A percentile compares a stretch with the other conserved stretches of the same genome.
phyloP scores from a whole-genome alignment of 345 rosid genomes.

The Corymbia maculata region DNA sequence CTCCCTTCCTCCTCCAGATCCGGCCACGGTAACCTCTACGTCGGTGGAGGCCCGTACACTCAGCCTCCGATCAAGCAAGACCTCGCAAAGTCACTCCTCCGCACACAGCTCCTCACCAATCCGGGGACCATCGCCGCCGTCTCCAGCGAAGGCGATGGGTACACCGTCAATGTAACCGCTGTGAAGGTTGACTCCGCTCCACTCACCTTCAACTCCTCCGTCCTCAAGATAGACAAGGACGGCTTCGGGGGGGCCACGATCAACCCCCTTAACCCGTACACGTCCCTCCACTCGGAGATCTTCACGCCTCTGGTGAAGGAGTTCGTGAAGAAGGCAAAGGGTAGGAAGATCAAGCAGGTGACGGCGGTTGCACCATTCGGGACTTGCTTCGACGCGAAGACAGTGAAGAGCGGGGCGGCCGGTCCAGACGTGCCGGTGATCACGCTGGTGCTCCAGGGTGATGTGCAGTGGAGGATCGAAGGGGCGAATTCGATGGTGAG shows the following conservation, averaged over 20 bases:
- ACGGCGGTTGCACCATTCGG: slow-evolving; percentile 5
- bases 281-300: slow-evolving; percentile 24
- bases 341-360: background rate
- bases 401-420: background rate
- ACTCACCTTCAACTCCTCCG: slow-evolving; percentile 4
- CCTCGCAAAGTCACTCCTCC: slow-evolving; percentile 13
- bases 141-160: slow-evolving; percentile 2
- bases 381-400: background rate
- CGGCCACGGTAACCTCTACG: slow-evolving; percentile 8
- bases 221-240: slow-evolving; percentile 9
- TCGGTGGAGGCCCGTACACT: slow-evolving; percentile 20
- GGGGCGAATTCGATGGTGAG: slow-evolving; percentile 33
- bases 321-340: slow-evolving; percentile 2
- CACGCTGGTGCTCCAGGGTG: slow-evolving; percentile 11
- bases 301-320: slow-evolving; percentile 21
- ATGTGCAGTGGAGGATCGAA: slow-evolving; percentile 13
- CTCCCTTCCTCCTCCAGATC: slow-evolving; percentile 3
- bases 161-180: slow-evolving; percentile 14
- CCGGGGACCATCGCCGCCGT: slow-evolving; percentile 8
- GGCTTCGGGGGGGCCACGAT: slow-evolving; percentile 42
- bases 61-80: slow-evolving; percentile 5
- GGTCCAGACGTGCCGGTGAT: slow-evolving; percentile 22
- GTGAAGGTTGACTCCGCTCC: slow-evolving; percentile 7
- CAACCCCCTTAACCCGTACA: slow-evolving; percentile 21
- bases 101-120: slow-evolving; percentile 19